phyloP scores from a whole-genome alignment of 169 alveolate species.

The Theileria equi region DNA sequence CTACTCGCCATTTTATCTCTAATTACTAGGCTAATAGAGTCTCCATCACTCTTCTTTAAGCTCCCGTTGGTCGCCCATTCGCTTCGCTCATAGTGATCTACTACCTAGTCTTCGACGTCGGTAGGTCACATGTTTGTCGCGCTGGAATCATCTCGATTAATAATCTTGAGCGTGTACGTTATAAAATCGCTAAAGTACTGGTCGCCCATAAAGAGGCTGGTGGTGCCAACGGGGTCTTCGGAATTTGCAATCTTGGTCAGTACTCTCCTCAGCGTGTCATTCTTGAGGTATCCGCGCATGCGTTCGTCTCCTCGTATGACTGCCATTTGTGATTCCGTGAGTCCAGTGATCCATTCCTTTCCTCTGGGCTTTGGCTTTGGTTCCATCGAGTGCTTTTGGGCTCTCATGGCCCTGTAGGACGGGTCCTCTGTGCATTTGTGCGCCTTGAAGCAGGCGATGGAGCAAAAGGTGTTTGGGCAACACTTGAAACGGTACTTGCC shows the following conservation, averaged over 20 bases:
- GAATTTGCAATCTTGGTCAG: neutral
- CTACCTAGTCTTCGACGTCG: too few relatives aligned
- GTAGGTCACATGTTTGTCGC: too few relatives aligned
- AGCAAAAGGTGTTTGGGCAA: constrained; percentile 43
- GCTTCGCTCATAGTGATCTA: too few relatives aligned
- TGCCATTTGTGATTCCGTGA: neutral
- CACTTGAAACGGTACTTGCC: constrained; percentile 54
- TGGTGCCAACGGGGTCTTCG: constrained; percentile 1
- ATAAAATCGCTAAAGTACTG: constrained; percentile 26
- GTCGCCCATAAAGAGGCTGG: constrained; percentile 35
- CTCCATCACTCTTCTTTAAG: too few relatives aligned
- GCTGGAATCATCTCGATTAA: too few relatives aligned
- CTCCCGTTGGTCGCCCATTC: too few relatives aligned
- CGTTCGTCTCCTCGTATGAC: constrained; percentile 23
- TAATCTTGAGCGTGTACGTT: constrained; percentile 12
- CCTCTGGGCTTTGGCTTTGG: neutral
- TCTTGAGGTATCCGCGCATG: constrained; percentile 15
- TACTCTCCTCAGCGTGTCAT: constrained; percentile 14
- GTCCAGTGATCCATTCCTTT: neutral
- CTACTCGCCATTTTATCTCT: too few relatives aligned
- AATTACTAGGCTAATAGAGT: too few relatives aligned
- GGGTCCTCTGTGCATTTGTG: constrained; percentile 20
- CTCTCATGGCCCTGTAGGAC: neutral
- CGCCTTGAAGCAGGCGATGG: constrained; percentile 39
- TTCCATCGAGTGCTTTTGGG: neutral